Conservation (phyloP, 306 rosid species). For the Mimosa pudica region DNA sequence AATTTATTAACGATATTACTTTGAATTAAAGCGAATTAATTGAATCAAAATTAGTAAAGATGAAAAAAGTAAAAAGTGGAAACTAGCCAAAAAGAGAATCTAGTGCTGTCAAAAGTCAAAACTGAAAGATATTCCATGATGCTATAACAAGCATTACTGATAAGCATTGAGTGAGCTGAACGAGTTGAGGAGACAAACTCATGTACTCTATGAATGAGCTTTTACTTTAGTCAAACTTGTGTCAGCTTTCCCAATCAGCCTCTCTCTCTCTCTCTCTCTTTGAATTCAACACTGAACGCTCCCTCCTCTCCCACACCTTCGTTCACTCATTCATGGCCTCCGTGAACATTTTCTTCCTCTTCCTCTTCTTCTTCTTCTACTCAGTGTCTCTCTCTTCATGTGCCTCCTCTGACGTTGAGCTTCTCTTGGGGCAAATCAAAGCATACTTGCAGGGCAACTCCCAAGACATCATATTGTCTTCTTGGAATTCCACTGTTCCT, state of each 20-base stretch:
- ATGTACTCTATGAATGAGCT: neutral
- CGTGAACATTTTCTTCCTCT: constrained; percentile 35
- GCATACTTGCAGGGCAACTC: constrained; percentile 71
- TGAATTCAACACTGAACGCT: too few species aligned
- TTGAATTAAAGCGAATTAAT: neutral
- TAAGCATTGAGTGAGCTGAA: constrained; percentile 37
- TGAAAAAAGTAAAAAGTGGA: neutral
- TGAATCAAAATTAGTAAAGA: too few species aligned
- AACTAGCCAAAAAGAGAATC: neutral
- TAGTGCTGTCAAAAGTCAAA: neutral
- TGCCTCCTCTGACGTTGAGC: constrained; percentile 65
- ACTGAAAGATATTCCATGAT: neutral
- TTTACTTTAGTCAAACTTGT: constrained; percentile 55
- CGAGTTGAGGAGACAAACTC: neutral
- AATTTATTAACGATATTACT: too few species aligned
- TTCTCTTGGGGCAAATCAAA: constrained; percentile 70
- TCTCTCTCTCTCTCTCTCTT: constrained; percentile 49
- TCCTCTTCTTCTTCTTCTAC: constrained; percentile 43
- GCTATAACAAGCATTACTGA: neutral
- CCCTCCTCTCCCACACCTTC: neutral
- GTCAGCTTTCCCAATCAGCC: constrained; percentile 62
- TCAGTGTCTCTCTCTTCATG: constrained; percentile 36
- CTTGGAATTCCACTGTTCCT: constrained; percentile 82
- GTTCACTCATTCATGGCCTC: constrained; percentile 47
- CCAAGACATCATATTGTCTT: constrained; percentile 67